Percentiles rank a stretch among this genome's conserved stretches.
These are phyloP conservation scores for Aureobasidium subglaciale DNA, from an alignment of 2,329 filamentous ascomycete species.

Conservation along the genomic window DNA sequence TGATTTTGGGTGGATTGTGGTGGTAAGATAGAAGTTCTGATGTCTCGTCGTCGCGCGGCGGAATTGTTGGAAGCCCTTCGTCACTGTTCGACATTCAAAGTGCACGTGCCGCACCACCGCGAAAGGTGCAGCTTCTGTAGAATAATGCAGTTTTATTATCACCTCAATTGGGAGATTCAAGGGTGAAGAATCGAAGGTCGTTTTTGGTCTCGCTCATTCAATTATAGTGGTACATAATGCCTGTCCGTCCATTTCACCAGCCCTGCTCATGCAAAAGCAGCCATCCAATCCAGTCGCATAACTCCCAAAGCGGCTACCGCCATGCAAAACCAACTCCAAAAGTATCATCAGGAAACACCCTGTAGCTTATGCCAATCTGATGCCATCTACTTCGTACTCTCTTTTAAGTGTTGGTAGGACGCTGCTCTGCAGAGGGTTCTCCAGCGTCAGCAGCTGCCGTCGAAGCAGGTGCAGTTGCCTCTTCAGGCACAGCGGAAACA, in stretches of 20 bases:
- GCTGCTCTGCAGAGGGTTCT: background rate
- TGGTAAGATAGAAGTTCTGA: background rate
- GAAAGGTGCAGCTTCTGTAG: too few species aligned
- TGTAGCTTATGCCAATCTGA: background rate
- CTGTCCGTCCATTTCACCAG: too few species aligned
- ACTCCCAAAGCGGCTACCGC: background rate
- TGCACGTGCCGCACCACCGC: background rate
- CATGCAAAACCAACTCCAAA: background rate
- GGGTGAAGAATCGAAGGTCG: background rate
- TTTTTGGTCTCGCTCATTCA: background rate
- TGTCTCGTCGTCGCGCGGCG: background rate
- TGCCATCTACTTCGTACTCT: background rate
- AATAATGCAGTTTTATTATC: background rate
- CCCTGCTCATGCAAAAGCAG: background rate
- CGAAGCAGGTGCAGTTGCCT: background rate
- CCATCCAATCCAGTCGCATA: background rate
- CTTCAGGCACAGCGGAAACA: background rate
- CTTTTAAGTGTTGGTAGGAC: background rate
- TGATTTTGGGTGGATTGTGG: background rate
- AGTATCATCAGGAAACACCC: background rate
- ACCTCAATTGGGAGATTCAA: background rate
- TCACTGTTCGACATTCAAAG: background rate
- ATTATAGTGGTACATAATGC: constrained; percentile 6
- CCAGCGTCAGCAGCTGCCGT: background rate
- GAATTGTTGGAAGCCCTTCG: constrained; percentile 3